Evolutionary conservation across 108 stramenopile genomes (phyloP), one percentile per base, ranked within the genome.

Genomic region (Fragilaria radians): DNA sequence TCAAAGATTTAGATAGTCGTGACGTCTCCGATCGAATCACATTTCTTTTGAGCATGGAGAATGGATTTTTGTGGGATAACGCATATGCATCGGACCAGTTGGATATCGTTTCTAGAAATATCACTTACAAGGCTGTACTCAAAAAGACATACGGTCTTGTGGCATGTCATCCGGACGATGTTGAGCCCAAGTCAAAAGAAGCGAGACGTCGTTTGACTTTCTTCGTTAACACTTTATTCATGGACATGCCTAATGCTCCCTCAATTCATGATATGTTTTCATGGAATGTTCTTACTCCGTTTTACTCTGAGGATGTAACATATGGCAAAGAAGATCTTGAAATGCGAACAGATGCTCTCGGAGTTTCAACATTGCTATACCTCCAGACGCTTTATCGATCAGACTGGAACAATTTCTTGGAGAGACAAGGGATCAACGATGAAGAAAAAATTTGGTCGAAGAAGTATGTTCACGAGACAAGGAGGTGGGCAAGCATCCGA

Each of bases 161-260:
- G 11, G 83, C 87, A 26, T 79, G 95, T 71, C 87, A 89, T 64
- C 89, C 89, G 2, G 86, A 92, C 60, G 95, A 97, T 69, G 96
- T 88, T 5, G 98, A 97, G 68, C 96, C 96, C 47, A 92, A 94
- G 69, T 91, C 89, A 18, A 88, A 88, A 62, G 98, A 99, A 70
- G 98, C 83, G 1, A 77, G 86, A 26, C 86, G 96, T 46, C 88
- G 98, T 59, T 67, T 99, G 46, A 94, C 95, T 1, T 97, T 96
- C 77, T 99, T 99, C 66, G 90, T 96, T 51, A 99, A 99, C 67
- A 91, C 96, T 22, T 76, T 99, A 5, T 97, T 96, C 84, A 99
- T 99, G 98, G 96, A 99, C 61, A 88, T 99, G 78, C 98, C 98
- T 2, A 74, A 93, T 76, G 94, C 95, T 14, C 95, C 96, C 4